Evolutionary conservation across 1,284 basidiomycete genomes (phyloP).

Genomic region (Stygiomarasmius scandens): DNA sequence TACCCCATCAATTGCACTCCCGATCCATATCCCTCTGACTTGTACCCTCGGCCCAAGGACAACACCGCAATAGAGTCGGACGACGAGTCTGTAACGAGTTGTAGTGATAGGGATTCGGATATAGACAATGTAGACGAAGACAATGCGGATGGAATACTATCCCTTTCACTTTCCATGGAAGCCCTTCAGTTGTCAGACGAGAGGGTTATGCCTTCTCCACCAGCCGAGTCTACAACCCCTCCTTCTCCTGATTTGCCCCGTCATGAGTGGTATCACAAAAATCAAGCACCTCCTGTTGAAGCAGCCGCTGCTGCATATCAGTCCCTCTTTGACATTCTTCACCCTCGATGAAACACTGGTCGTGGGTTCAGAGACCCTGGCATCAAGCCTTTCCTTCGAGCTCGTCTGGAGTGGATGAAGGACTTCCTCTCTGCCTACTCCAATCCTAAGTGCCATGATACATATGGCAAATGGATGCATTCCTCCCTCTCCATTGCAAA

Average conservation of each 20-base stretch:
- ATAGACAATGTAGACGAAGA: too few relatives aligned
- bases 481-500: background rate
- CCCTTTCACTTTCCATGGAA: too few relatives aligned
- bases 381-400: conserved; percentile 6
- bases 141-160: too few relatives aligned
- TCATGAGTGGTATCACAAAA: background rate
- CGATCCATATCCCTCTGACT: too few relatives aligned
- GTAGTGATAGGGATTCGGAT: too few relatives aligned
- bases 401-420: conserved; percentile 11
- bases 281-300: background rate
- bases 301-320: background rate
- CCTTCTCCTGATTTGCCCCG: background rate
- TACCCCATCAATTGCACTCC: too few relatives aligned
- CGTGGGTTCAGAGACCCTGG: background rate
- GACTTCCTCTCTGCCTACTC: conserved; percentile 10
- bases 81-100: too few relatives aligned
- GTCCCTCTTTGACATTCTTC: conserved; percentile 1
- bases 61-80: too few relatives aligned
- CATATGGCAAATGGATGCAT: background rate
- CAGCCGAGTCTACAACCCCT: background rate
- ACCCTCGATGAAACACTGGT: background rate
- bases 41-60: too few relatives aligned
- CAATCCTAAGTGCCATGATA: background rate
- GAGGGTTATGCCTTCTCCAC: too few relatives aligned
- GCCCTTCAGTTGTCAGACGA: too few relatives aligned